phyloP scores from a whole-genome alignment of 129 eudicot genomes.

The Chrysanthemum makinoi region DNA sequence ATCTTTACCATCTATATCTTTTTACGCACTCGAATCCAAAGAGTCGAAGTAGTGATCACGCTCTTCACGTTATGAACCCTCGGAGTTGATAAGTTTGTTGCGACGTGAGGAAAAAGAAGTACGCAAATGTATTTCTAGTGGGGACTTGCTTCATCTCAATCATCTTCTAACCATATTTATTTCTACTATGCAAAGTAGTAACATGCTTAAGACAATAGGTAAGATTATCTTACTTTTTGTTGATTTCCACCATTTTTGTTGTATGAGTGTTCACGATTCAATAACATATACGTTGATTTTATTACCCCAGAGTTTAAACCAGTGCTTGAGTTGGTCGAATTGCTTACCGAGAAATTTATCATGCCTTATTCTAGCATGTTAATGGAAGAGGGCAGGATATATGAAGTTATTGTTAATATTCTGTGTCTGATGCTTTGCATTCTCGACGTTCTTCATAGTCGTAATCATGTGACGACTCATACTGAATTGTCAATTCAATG shows the following conservation, averaged over 20 bases:
- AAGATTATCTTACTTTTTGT: slow-evolving; percentile 9
- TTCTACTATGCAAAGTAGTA: slow-evolving; percentile 47
- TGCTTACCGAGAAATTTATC: slow-evolving; percentile 47
- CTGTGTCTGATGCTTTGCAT: slow-evolving; percentile 66
- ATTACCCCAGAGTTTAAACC: slow-evolving; percentile 48
- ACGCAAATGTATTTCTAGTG: slow-evolving; percentile 29
- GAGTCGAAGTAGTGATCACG: slow-evolving; percentile 54
- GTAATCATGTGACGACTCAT: slow-evolving; percentile 31
- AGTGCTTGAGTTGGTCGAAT: slow-evolving; percentile 47
- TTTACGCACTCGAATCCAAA: slow-evolving; percentile 45
- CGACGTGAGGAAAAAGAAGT: slow-evolving; percentile 42
- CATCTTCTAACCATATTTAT: slow-evolving; percentile 67
- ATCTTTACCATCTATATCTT: slow-evolving; percentile 11
- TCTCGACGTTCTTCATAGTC: slow-evolving; percentile 57
- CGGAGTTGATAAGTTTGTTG: slow-evolving; percentile 47
- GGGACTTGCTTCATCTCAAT: slow-evolving; percentile 41
- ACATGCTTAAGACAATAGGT: slow-evolving; percentile 54
- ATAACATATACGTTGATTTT: slow-evolving; percentile 12
- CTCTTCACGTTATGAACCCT: slow-evolving; percentile 53
- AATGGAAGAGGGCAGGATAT: slow-evolving; percentile 37
- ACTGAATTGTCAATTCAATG: slow-evolving; percentile 51
- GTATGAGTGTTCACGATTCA: not conserved
- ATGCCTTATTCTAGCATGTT: slow-evolving; percentile 17
- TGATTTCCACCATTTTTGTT: not conserved
- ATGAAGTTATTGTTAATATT: slow-evolving; percentile 43